Conservation (phyloP, 148 eudicot species). For the Cornus controversa region DNA sequence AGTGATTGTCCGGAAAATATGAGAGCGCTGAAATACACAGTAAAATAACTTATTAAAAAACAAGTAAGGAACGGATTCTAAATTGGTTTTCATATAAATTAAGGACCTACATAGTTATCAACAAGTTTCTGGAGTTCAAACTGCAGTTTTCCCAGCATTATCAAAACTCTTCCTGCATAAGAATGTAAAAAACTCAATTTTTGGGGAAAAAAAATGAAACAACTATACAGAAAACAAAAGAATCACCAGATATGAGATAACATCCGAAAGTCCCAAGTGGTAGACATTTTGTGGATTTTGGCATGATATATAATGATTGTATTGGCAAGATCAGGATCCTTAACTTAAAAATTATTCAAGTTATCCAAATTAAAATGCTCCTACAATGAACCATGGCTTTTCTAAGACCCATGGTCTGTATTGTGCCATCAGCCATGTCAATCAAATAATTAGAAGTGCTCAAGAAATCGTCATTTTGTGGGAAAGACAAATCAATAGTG, state of each 20-base stretch:
- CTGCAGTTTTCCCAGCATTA: slow-evolving; percentile 85
- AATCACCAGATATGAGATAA: background rate
- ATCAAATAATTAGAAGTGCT: no score
- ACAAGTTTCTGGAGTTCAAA: slow-evolving; percentile 84
- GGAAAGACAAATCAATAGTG: no score
- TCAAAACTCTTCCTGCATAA: slow-evolving; percentile 73
- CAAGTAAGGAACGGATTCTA: background rate
- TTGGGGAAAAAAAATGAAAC: background rate
- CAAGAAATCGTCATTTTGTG: no score
- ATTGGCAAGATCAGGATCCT: no score
- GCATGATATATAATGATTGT: background rate
- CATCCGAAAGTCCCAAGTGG: background rate
- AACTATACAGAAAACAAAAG: background rate
- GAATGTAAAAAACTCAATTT: slow-evolving; percentile 5
- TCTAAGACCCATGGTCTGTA: no score
- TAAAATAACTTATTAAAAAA: slow-evolving; percentile 16
- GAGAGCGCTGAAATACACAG: slow-evolving; percentile 64
- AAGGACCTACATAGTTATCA: slow-evolving; percentile 79
- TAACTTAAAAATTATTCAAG: no score
- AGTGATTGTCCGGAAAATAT: slow-evolving; percentile 79
- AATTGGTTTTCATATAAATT: background rate
- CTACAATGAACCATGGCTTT: no score
- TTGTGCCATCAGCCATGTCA: no score
- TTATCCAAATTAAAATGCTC: no score
- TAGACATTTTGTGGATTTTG: background rate